Evolutionary conservation across 768 basidiomycete species (phyloP), one percentile per base, ranked within the genome.

Genomic region (Russula foetens): DNA sequence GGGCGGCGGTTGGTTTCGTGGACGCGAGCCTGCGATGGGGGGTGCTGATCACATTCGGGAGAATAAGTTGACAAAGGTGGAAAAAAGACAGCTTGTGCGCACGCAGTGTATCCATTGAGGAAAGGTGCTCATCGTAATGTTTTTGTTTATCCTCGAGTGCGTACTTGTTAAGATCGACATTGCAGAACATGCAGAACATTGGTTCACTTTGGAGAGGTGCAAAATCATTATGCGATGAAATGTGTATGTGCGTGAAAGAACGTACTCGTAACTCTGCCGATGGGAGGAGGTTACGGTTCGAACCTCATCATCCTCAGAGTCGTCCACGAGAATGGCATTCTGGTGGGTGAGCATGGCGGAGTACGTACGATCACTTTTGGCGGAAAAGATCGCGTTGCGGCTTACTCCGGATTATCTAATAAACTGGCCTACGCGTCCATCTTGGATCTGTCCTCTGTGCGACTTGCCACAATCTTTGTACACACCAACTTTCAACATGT

Each of bases 51-150:
- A 21, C 29, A 21, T 12, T 41, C 21, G 7, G 24, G 14, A 41
- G n/a, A 3, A 19, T 35, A 31, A 24, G 39, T 39, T 35, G 11
- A 48, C n/a, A 26, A 26, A 23, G 1, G 38, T 17, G 14, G 15
- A 51, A 39, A 9, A 3, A n/a, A 21, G 3, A 44, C 19, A 7
- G 26, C 14, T 28, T 3, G 46, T 48, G 24, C 61, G 39, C 44
- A 63, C 62, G 52, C 26, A 59, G 53, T 26, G 57, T 43, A 7
- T 47, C 52, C 33, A 67, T 41, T 29, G 67, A 67, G 4, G 68
- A 59, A 28, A 77, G 70, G 69, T 90, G 87, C 2, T 60, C 35
- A 4, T 83, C 75, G 66, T 84, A 88, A 66, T 91, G 89, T 12
- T 69, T 65, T 55, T 79, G 69, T 26, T 84, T 79, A 63, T 80